Evolutionary conservation across 1,139 yeast species (phyloP).

Genomic region (Candida tetrigidarum): DNA sequence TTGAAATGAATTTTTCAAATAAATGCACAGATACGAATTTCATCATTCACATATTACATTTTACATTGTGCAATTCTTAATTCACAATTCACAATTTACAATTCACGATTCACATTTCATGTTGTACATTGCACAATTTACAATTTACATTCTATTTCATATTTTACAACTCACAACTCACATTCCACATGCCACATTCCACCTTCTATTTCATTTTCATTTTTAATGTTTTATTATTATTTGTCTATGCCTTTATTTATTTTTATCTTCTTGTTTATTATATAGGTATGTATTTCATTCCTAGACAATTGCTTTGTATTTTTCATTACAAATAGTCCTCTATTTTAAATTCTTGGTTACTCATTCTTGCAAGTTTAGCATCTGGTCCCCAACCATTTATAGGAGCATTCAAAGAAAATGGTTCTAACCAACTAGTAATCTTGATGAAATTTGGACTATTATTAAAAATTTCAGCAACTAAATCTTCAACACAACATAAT

Average conservation of each 20-base stretch:
- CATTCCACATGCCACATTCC: no score
- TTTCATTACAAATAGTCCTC: not conserved
- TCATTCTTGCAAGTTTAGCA: constrained; percentile 33
- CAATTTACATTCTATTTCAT: no score
- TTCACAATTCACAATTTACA: not conserved
- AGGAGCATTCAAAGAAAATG: constrained; percentile 71
- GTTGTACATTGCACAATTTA: no score
- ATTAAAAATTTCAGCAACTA: constrained; percentile 67
- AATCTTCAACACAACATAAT: constrained; percentile 77
- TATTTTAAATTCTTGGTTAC: constrained; percentile 2
- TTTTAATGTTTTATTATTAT: no score
- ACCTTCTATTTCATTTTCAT: no score
- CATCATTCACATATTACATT: no score
- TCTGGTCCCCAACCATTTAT: constrained; percentile 74
- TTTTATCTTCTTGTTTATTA: no score
- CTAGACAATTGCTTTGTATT: not conserved
- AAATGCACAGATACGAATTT: not conserved
- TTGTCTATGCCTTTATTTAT: no score
- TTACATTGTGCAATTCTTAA: not conserved
- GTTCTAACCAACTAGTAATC: constrained; percentile 64
- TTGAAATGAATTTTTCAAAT: not conserved
- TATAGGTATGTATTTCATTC: not conserved
- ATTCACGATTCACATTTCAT: no score
- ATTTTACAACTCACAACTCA: no score
- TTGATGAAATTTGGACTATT: constrained; percentile 66